phyloP scores from a whole-genome alignment of 1,284 basidiomycete genomes.

The Salmacisia buchloeana region DNA sequence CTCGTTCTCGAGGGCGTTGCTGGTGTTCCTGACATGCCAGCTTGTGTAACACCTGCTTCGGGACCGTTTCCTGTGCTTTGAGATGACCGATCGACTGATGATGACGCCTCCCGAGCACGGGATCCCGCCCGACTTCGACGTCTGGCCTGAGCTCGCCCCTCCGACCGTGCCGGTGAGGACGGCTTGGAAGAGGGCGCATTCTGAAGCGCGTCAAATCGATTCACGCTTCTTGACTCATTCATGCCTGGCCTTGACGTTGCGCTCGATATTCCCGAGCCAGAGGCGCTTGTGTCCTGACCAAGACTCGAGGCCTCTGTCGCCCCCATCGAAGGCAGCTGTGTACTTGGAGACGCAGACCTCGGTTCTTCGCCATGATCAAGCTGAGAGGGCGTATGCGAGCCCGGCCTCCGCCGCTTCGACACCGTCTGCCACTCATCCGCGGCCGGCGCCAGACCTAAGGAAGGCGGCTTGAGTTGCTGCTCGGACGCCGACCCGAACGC shows the following conservation, averaged over 20 bases:
- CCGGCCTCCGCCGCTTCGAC: neutral
- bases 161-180: neutral
- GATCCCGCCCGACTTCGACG: no score
- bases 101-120: no score
- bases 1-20: no score
- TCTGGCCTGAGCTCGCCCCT: no score
- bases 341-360: neutral
- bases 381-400: neutral
- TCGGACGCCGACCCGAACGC: neutral
- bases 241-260: neutral
- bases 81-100: no score
- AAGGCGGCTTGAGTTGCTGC: neutral
- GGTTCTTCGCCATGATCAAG: neutral
- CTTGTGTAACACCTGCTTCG: no score
- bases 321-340: neutral
- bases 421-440: conserved; percentile 4
- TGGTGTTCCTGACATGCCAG: no score
- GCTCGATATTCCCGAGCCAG: neutral
- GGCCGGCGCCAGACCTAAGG: neutral
- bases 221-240: neutral
- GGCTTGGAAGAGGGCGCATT: neutral
- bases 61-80: no score
- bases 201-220: neutral
- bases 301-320: neutral
- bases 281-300: no score